Conservation (phyloP, 2,329 filamentous ascomycete species). For the Fusarium sp. region DNA sequence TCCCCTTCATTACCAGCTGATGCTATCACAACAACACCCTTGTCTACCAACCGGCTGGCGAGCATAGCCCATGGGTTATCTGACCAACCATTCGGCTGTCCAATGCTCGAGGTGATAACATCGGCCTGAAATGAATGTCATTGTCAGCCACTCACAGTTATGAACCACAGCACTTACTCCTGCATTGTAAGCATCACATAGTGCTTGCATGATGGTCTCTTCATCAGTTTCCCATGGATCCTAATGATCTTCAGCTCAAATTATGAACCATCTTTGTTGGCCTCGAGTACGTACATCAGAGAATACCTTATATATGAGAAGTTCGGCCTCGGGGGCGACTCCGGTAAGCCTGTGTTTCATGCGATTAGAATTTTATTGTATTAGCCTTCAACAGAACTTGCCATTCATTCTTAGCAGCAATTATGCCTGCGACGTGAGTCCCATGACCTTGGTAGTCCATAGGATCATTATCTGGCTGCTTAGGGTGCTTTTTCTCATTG, state of each 20-base stretch:
- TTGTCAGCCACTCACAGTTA: neutral
- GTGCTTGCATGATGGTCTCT: constrained; percentile 52
- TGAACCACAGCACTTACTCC: constrained; percentile 43
- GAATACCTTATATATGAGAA: constrained; percentile 61
- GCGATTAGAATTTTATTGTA: neutral
- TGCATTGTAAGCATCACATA: constrained; percentile 53
- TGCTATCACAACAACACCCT: constrained; percentile 63
- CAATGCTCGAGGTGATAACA: constrained; percentile 59
- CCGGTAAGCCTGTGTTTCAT: constrained; percentile 54
- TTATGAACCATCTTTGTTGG: neutral
- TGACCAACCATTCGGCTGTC: constrained; percentile 54
- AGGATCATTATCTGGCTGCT: constrained; percentile 52
- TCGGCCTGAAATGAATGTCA: constrained; percentile 50
- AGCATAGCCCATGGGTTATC: constrained; percentile 59
- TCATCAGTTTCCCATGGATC: constrained; percentile 50
- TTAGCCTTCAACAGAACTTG: constrained; percentile 6
- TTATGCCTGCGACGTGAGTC: constrained; percentile 61
- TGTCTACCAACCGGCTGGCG: constrained; percentile 55
- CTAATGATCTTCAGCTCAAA: constrained; percentile 19
- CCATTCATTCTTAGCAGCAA: constrained; percentile 59
- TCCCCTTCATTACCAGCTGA: constrained; percentile 65
- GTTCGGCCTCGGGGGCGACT: constrained; percentile 59
- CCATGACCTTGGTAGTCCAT: constrained; percentile 54
- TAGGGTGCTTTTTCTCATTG: constrained; percentile 48
- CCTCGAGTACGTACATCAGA: constrained; percentile 45